These are phyloP conservation scores for Pinus taeda DNA, from an alignment of 75 land plant species.

Conservation along the genomic window DNA sequence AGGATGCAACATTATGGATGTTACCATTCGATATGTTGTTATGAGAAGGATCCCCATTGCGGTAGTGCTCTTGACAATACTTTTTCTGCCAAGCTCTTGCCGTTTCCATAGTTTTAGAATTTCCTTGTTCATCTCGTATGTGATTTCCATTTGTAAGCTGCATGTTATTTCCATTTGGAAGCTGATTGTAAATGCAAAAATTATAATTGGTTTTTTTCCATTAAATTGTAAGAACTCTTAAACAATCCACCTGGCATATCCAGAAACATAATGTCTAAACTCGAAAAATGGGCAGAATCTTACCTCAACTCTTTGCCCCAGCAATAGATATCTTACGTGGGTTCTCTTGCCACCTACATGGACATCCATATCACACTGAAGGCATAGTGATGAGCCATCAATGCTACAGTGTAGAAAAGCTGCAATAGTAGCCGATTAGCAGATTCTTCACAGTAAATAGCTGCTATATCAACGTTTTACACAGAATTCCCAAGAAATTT, in stretches of 20 bases:
- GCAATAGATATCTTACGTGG: slow-evolving; percentile 87
- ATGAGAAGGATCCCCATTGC: background rate
- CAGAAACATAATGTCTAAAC: background rate
- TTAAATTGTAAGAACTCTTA: background rate
- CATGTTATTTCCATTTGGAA: background rate
- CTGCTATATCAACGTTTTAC: background rate
- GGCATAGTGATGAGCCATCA: slow-evolving; percentile 93
- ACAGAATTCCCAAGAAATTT: no score
- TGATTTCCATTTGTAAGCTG: background rate
- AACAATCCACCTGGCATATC: background rate
- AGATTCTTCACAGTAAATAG: slow-evolving; percentile 7
- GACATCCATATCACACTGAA: slow-evolving; percentile 96
- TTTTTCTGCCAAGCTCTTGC: slow-evolving; percentile 11
- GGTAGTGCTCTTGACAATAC: slow-evolving; percentile 5
- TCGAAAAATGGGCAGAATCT: slow-evolving; percentile 7
- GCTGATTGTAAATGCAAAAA: background rate
- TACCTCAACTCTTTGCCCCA: slow-evolving; percentile 94
- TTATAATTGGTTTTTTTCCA: background rate
- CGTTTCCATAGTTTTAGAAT: slow-evolving; percentile 2
- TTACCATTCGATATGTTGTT: background rate
- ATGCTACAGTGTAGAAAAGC: slow-evolving; percentile 95
- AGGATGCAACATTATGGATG: background rate
- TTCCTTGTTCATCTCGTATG: slow-evolving; percentile 2
- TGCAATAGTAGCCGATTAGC: slow-evolving; percentile 19
- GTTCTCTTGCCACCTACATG: slow-evolving; percentile 98